These are phyloP conservation scores for Umbilicaria muhlenbergii DNA, from an alignment of 495 filamentous ascomycete genomes.

Conservation along the genomic window DNA sequence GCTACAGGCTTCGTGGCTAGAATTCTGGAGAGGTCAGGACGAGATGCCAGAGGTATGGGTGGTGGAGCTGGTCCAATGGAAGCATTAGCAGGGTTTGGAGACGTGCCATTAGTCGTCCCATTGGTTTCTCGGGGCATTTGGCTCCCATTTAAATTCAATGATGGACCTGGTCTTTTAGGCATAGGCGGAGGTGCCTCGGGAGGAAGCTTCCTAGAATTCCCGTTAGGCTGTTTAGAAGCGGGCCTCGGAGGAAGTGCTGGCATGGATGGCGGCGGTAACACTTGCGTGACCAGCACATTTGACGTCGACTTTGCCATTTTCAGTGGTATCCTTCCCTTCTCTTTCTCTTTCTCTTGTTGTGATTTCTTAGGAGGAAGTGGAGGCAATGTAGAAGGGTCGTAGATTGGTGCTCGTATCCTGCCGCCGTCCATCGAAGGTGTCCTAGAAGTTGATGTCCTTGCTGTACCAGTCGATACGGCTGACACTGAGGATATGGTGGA, in stretches of 20 bases:
- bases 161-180: constrained; percentile 23
- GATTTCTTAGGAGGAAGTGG: constrained; percentile 25
- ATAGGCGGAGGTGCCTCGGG: constrained; percentile 15
- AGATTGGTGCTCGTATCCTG: constrained; percentile 25
- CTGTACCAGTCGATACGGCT: constrained; percentile 20
- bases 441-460: constrained; percentile 18
- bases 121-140: constrained; percentile 1
- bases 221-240: constrained; percentile 7
- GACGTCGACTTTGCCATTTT: constrained; percentile 8
- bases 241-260: constrained; percentile 22
- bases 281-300: constrained; percentile 3
- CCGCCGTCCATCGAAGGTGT: constrained; percentile 23
- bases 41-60: constrained; percentile 37
- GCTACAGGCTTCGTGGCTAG: constrained; percentile 37
- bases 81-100: constrained; percentile 1
- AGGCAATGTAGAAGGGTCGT: constrained; percentile 28
- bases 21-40: constrained; percentile 41
- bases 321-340: constrained; percentile 6
- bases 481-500: constrained; percentile 17
- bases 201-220: constrained; percentile 18
- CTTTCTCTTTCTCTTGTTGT: constrained; percentile 6
- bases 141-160: constrained; percentile 23
- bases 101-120: constrained; percentile 7
- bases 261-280: constrained; percentile 4
- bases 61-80: constrained; percentile 25